Conservation (phyloP, 2,329 filamentous ascomycete species). For the Cladosporium sp. region DNA sequence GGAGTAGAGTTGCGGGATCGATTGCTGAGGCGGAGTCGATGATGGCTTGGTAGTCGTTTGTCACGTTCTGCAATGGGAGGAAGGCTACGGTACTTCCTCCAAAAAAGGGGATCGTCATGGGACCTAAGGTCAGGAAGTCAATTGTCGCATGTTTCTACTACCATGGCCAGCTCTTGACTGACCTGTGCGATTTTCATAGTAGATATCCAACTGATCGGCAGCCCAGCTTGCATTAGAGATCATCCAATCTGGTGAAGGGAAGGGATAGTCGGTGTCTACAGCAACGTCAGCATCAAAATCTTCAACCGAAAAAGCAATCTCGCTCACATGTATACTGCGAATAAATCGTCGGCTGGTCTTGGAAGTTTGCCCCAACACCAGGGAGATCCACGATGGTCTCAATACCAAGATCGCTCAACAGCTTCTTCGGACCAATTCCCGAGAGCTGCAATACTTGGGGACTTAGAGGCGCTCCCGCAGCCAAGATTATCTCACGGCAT, state of each 20-base stretch:
- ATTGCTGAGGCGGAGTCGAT: conserved; percentile 16
- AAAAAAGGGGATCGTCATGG: conserved; percentile 21
- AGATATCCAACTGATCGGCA: conserved; percentile 38
- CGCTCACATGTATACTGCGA: conserved; percentile 6
- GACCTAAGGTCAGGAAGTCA: conserved; percentile 18
- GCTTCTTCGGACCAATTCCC: conserved; percentile 49
- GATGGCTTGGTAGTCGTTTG: conserved; percentile 17
- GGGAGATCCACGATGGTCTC: conserved; percentile 44
- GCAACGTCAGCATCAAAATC: not conserved
- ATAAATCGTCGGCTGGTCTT: conserved; percentile 30
- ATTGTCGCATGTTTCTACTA: too few species aligned
- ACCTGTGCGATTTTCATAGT: conserved; percentile 19
- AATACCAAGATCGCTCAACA: conserved; percentile 47
- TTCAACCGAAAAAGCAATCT: not conserved
- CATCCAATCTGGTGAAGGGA: conserved; percentile 14
- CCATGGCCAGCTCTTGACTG: not conserved
- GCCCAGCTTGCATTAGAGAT: conserved; percentile 24
- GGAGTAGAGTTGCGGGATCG: conserved; percentile 13
- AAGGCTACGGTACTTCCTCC: conserved; percentile 19
- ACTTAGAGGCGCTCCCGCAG: conserved; percentile 53
- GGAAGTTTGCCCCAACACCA: conserved; percentile 51
- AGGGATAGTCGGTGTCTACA: conserved; percentile 6
- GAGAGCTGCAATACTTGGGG: conserved; percentile 59
- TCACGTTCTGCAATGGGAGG: conserved; percentile 21
- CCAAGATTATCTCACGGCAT: conserved; percentile 39